Percentiles rank a stretch among this genome's conserved stretches.
These are phyloP conservation scores for Boeremia lycopersici DNA, from an alignment of 2,329 filamentous ascomycete species.

Conservation along the genomic window DNA sequence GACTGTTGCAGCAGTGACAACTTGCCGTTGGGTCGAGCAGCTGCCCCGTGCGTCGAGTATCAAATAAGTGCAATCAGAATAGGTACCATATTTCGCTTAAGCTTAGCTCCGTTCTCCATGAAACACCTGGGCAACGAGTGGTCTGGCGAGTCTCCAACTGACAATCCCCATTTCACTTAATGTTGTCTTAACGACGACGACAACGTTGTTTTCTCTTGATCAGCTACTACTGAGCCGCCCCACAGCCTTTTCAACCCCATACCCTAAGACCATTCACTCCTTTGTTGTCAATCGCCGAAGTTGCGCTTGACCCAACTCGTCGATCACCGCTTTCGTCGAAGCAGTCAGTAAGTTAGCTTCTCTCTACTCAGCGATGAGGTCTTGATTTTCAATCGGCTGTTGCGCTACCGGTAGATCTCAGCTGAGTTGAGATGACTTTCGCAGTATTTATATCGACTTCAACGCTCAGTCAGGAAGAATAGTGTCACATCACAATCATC, in stretches of 20 bases:
- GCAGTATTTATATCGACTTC: slow-evolving; percentile 14
- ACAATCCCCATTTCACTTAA: not conserved
- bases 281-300: slow-evolving; percentile 15
- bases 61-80: slow-evolving; percentile 1
- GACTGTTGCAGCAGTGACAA: not conserved
- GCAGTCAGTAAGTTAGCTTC: slow-evolving; percentile 9
- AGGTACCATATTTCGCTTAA: slow-evolving; percentile 6
- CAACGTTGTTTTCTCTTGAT: slow-evolving; percentile 2
- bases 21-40: not conserved
- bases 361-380: slow-evolving; percentile 1
- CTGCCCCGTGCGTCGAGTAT: not conserved
- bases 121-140: slow-evolving; percentile 8
- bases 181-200: slow-evolving; percentile 11
- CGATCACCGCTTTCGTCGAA: slow-evolving; percentile 16
- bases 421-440: not conserved
- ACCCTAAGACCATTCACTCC: not conserved
- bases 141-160: not conserved
- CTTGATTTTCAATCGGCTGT: slow-evolving; percentile 1
- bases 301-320: slow-evolving; percentile 7
- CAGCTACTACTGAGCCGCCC: not conserved
- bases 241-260: not conserved
- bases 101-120: slow-evolving; percentile 6
- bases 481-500: slow-evolving; percentile 4
- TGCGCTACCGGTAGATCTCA: slow-evolving; percentile 14
- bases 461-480: not conserved